Conservation (phyloP, 163 green algal genomes). For the Chloroidium sp. region DNA sequence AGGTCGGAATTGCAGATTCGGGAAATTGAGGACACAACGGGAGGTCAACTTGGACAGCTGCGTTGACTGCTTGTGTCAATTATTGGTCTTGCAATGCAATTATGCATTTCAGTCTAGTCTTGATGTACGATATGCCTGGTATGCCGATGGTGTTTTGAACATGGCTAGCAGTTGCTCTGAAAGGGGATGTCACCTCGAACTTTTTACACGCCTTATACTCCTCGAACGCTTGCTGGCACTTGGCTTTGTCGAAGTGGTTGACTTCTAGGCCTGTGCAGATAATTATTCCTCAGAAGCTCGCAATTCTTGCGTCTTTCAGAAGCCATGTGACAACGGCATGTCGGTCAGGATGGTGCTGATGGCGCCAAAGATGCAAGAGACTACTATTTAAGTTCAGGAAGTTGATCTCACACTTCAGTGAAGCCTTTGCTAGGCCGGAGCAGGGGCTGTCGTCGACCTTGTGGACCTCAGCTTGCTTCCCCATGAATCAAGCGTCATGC, state of each 20-base stretch:
- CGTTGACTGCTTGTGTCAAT: background rate
- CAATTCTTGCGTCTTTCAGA: too few relatives aligned
- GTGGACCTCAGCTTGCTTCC: background rate
- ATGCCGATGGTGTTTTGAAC: background rate
- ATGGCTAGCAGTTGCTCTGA: background rate
- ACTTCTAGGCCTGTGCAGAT: conserved; percentile 22
- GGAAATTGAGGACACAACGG: background rate
- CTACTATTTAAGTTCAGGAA: too few relatives aligned
- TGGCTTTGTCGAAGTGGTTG: conserved; percentile 6
- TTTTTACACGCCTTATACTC: background rate
- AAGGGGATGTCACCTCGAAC: background rate
- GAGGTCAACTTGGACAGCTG: background rate
- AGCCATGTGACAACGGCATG: too few relatives aligned
- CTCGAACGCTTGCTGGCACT: background rate
- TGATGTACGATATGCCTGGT: background rate
- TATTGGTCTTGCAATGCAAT: background rate
- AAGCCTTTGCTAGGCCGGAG: background rate
- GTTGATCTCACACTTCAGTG: background rate
- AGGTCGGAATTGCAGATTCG: too few relatives aligned
- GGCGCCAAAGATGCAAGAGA: too few relatives aligned
- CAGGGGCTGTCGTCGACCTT: background rate
- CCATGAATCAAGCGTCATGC: background rate
- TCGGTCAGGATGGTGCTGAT: too few relatives aligned
- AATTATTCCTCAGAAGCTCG: too few relatives aligned
- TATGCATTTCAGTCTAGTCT: background rate